Base-by-base conservation (phyloP, 139 green algal genomes). In the Edaphochlamys debaryana region DNA sequence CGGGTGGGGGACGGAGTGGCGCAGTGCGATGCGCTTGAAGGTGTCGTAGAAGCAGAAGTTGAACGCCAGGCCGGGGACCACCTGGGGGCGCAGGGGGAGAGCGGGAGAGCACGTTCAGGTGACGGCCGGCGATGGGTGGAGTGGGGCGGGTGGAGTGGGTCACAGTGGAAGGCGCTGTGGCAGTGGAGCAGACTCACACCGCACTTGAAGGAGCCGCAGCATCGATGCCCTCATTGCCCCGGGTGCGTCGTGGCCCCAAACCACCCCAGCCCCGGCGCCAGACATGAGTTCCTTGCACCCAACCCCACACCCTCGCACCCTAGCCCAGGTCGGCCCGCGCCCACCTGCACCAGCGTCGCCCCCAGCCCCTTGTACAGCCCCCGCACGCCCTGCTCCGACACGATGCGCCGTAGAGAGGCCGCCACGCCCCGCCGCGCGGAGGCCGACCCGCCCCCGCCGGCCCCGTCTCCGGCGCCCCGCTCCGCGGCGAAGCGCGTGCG, bases 291-390 rank as follows among this genome's bases (percentile, higher is more conserved):
- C n/a, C n/a, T n/a, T n/a, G n/a, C n/a, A n/a, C n/a, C n/a, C n/a
- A n/a, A n/a, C n/a, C n/a, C n/a, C n/a, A n/a, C n/a, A n/a, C n/a
- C n/a, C n/a, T n/a, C n/a, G n/a, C n/a, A n/a, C n/a, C n/a, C n/a
- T n/a, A n/a, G n/a, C n/a, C n/a, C n/a, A n/a, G n/a, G n/a, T n/a
- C n/a, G n/a, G n/a, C n/a, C n/a, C n/a, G n/a, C 23, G 3, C 84
- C 20, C 52, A 93, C 92, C 88, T 98, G 96, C 81, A 95, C 45
- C 36, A 99, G 91, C 36, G 97, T 99, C 19, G 96, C 94, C 0
- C 94, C 91, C 41, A 99, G 91, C 4, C 97, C 97, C 67, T 93
- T 89, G 87, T 99, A 99, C 66, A 99, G 88, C 29, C 97, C 97
- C 34, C 34, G 41, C 13, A 89, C 50, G 0, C 97, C 96, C 79